Conservation (phyloP, 2,329 filamentous ascomycete species). For the Botryotinia narcissicola region DNA sequence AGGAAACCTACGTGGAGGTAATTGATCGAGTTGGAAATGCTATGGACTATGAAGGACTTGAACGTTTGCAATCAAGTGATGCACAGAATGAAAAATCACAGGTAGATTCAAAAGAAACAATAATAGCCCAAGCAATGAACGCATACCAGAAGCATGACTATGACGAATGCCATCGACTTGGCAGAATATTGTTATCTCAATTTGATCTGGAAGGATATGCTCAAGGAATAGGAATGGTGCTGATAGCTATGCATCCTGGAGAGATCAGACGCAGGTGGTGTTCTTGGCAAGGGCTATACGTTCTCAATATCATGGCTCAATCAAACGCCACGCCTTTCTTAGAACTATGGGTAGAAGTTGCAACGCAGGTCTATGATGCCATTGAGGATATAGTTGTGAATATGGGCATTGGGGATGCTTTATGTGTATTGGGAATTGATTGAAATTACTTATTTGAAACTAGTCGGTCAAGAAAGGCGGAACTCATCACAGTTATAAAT, state of each 20-base stretch:
- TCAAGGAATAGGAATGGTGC: conserved; percentile 6
- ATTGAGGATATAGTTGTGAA: not conserved
- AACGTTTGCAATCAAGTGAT: not conserved
- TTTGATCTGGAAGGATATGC: not conserved
- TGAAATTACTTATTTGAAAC: not conserved
- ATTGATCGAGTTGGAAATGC: not conserved
- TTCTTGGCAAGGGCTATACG: not conserved
- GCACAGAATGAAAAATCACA: not conserved
- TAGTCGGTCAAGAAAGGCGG: not conserved
- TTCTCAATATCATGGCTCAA: not conserved
- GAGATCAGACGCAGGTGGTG: conserved; percentile 10
- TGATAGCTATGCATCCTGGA: not conserved
- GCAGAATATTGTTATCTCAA: not conserved
- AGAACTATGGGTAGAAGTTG: not conserved
- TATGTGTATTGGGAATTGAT: not conserved
- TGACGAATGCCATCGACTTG: not conserved
- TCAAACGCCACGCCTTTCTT: not conserved
- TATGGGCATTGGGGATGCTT: not conserved
- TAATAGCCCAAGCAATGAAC: not conserved
- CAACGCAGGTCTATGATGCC: not conserved
- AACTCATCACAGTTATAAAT: not conserved
- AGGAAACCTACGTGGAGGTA: not conserved
- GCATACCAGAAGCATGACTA: not conserved
- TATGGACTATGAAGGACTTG: not conserved
- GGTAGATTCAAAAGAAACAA: not conserved